Conservation (phyloP, 108 stramenopile species). For the Pinguiococcus pyrenoidosus region DNA sequence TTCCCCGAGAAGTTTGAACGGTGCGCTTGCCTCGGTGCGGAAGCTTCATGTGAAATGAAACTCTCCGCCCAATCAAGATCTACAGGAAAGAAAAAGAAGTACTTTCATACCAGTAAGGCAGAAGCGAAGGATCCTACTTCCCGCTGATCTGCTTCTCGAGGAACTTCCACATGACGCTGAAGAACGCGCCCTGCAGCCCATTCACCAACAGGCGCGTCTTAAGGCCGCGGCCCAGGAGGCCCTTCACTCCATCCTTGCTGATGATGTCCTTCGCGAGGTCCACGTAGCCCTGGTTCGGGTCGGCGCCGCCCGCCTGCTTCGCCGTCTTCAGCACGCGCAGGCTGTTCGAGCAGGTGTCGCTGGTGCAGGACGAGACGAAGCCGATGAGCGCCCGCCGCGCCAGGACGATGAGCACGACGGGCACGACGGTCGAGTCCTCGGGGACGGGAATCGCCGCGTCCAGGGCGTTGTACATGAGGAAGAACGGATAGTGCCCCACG, state of each 20-base stretch:
- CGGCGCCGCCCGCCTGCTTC: constrained; percentile 49
- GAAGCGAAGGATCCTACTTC: too few species aligned
- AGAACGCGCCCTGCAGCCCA: constrained; percentile 62
- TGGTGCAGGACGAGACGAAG: constrained; percentile 51
- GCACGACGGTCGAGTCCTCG: too few species aligned
- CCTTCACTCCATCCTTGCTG: constrained; percentile 53
- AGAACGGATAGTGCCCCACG: too few species aligned
- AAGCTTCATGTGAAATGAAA: too few species aligned
- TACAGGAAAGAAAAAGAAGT: too few species aligned
- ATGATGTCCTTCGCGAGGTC: constrained; percentile 36
- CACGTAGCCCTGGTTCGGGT: background rate
- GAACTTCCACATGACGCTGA: constrained; percentile 67
- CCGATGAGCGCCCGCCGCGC: constrained; percentile 54
- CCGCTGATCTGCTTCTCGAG: constrained; percentile 22
- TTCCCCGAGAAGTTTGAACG: too few species aligned
- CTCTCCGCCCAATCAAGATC: too few species aligned
- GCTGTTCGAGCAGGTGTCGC: constrained; percentile 54
- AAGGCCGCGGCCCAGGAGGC: constrained; percentile 59
- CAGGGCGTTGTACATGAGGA: background rate
- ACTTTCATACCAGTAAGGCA: too few species aligned
- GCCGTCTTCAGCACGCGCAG: constrained; percentile 69
- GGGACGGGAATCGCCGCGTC: background rate
- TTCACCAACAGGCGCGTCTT: constrained; percentile 65
- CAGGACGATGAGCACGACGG: constrained; percentile 15
- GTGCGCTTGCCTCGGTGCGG: too few species aligned